A percentile compares a stretch with the other conserved stretches of the same genome.
Evolutionary conservation across 305 asterid genomes (phyloP).

Genomic region (Coffea humblotiana): DNA sequence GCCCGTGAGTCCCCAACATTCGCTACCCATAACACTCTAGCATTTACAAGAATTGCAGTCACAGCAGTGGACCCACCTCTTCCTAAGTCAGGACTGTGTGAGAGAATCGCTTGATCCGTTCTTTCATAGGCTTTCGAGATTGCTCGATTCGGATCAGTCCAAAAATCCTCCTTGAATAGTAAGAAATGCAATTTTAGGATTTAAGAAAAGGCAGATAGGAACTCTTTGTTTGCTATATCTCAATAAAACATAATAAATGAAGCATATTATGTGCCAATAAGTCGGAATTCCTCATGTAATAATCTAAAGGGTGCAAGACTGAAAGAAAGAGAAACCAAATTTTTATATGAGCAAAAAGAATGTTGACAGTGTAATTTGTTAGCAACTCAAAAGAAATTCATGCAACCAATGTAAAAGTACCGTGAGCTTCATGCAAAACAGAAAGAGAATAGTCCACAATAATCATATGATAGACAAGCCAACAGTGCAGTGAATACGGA

Average conservation of each 20-base stretch:
- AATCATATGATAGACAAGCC: not conserved
- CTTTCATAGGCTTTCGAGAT: slow-evolving; percentile 78
- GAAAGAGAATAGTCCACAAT: not conserved
- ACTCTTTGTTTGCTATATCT: not conserved
- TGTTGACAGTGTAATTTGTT: not conserved
- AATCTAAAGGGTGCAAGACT: not conserved
- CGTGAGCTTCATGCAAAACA: not conserved
- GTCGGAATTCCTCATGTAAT: not conserved
- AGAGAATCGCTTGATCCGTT: slow-evolving; percentile 88
- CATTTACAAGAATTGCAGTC: slow-evolving; percentile 75
- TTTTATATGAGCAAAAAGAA: not conserved
- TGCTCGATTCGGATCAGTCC: slow-evolving; percentile 70
- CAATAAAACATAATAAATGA: not conserved
- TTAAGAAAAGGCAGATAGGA: not conserved
- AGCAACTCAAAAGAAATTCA: not conserved
- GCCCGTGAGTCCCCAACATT: slow-evolving; percentile 98
- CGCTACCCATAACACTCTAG: slow-evolving; percentile 77
- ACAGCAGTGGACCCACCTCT: slow-evolving; percentile 99
- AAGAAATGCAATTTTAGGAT: slow-evolving; percentile 5
- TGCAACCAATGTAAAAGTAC: not conserved
- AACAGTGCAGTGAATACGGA: not conserved
- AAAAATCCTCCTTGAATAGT: slow-evolving; percentile 68
- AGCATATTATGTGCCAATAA: not conserved
- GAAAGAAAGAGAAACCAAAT: not conserved
- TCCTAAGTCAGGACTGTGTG: slow-evolving; percentile 84